These are phyloP conservation scores for Sordariomycetes sp. DNA, from an alignment of 2,329 filamentous ascomycete genomes.

Conservation along the genomic window DNA sequence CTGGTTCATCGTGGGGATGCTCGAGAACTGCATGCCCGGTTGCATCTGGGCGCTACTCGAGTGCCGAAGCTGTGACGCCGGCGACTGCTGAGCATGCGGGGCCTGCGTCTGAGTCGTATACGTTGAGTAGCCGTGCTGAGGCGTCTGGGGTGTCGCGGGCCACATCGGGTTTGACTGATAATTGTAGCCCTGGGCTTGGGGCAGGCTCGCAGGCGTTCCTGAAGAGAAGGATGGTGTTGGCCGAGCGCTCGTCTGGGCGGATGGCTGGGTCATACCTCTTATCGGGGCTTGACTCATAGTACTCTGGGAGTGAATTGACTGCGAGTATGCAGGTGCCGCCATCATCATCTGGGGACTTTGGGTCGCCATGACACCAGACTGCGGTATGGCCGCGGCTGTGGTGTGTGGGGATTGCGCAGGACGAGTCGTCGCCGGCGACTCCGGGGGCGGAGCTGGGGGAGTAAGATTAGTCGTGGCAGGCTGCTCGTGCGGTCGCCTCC, in stretches of 20 bases:
- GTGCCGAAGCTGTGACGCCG: slow-evolving; percentile 48
- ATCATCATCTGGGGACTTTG: slow-evolving; percentile 56
- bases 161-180: slow-evolving; percentile 54
- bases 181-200: slow-evolving; percentile 42
- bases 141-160: slow-evolving; percentile 51
- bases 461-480: slow-evolving; percentile 36
- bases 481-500: slow-evolving; percentile 72
- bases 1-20: slow-evolving; percentile 47
- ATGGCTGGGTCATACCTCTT: slow-evolving; percentile 43
- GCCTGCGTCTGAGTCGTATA: slow-evolving; percentile 41
- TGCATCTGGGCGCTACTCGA: slow-evolving; percentile 42
- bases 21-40: slow-evolving; percentile 46
- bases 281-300: slow-evolving; percentile 60
- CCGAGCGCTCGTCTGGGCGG: slow-evolving; percentile 49
- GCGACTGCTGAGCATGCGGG: slow-evolving; percentile 35
- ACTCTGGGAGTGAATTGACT: slow-evolving; percentile 57
- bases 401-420: slow-evolving; percentile 45
- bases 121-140: slow-evolving; percentile 39
- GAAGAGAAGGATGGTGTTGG: slow-evolving; percentile 40
- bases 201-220: slow-evolving; percentile 36
- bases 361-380: slow-evolving; percentile 43
- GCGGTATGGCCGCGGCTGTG: slow-evolving; percentile 37
- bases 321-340: slow-evolving; percentile 53
- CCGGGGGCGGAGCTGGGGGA: slow-evolving; percentile 24
- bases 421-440: slow-evolving; percentile 26